Base-by-base conservation (phyloP, 805 yeast species). In the Kodamaea kaohsiungensis region DNA sequence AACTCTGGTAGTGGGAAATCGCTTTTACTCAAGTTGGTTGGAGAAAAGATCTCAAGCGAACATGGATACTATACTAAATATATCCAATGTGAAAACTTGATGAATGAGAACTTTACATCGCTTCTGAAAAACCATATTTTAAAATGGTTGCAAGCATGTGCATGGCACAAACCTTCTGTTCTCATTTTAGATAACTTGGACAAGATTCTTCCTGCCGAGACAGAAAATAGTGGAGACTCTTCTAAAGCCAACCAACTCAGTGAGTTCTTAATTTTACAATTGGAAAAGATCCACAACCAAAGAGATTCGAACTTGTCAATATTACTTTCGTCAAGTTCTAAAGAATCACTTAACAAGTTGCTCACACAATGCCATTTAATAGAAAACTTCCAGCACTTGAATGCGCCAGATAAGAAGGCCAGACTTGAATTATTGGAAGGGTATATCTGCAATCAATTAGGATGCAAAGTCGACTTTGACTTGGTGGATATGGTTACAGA, bases 1-100 rank as follows among this genome's bases (percentile, higher is more conserved):
- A 70, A 85, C 18, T 74, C 89, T 1, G 98, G 97, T 0, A 81
- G 90, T 56, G 98, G 98, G 0, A 93, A 93, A 65, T 74, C 95
- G 0, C 69, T 83, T 1, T 56, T 87, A 1, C 63, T 85, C 13
- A 67, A 75, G 2, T 71, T 77, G 22, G 64, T 88, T 0, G 61
- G 76, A 0, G 54, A 70, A 1, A 60, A 61, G 8, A 62, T 88
- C 6, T 55, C 63, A 7, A 50, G 66, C 1, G 64, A 71, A 2
- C 66, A 76, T 38, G 81, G 86, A 10, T 79, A 77, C 62, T 68
- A 66, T 50, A 66, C 85, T 30, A 77, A 79, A 59, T 62, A 76
- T 55, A 68, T 88, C 58, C 65, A 76, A 9, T 83, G 95, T 68
- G 83, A 84, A 50, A 61, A 75, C 15, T 67, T 80, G 30, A 75